phyloP scores from a whole-genome alignment of 2,329 filamentous ascomycete genomes.

The Cladosporium sp. region DNA sequence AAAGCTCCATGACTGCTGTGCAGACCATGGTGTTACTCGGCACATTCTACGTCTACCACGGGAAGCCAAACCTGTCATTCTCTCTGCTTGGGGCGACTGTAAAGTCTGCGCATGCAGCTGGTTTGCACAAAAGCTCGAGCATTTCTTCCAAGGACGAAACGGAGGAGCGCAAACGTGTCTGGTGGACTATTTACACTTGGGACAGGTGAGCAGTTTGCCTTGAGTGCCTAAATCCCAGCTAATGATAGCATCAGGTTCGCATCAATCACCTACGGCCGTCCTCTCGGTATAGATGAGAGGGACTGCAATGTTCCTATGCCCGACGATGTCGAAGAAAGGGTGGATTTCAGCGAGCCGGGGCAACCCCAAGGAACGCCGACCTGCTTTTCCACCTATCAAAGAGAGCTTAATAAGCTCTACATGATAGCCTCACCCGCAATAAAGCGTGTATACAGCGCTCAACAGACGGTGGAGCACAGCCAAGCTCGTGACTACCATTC shows the following conservation, averaged over 20 bases:
- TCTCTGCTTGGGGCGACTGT: constrained; percentile 42
- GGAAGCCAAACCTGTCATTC: constrained; percentile 43
- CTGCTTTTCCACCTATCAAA: constrained; percentile 30
- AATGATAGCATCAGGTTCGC: constrained; percentile 32
- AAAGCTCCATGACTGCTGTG: constrained; percentile 39
- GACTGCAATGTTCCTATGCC: constrained; percentile 43
- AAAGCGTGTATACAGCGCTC: constrained; percentile 32
- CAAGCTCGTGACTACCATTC: constrained; percentile 22
- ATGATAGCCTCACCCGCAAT: constrained; percentile 35
- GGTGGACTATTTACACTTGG: constrained; percentile 48
- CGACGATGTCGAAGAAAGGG: constrained; percentile 36
- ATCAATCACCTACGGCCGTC: constrained; percentile 44
- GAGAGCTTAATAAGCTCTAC: constrained; percentile 35
- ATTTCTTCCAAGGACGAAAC: constrained; percentile 28
- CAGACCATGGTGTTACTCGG: constrained; percentile 45
- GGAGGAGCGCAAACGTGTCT: constrained; percentile 43
- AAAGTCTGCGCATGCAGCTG: constrained; percentile 39
- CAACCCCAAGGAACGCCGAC: neutral
- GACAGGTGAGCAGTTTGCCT: constrained; percentile 30
- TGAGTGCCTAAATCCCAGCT: neutral
- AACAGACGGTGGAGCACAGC: constrained; percentile 16
- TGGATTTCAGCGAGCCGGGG: constrained; percentile 27
- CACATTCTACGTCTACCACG: constrained; percentile 46
- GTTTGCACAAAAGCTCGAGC: constrained; percentile 35
- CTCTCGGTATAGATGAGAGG: constrained; percentile 45